A percentile compares a stretch with the other conserved stretches of the same genome.
Evolutionary conservation across 805 yeast species (phyloP).

Genomic region (Yarrowia porcina): DNA sequence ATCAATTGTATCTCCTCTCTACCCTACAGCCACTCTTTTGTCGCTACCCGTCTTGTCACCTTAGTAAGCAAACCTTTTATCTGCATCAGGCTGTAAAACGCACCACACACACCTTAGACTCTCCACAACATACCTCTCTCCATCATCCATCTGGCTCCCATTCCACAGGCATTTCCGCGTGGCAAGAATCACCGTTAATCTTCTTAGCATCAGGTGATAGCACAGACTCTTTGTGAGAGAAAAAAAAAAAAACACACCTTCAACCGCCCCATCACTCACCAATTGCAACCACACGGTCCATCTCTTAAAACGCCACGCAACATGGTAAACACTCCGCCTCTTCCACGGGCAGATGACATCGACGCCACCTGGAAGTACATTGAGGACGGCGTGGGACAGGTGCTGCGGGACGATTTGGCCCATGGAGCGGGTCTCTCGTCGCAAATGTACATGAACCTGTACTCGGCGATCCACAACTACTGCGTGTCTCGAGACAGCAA

Average conservation of each 20-base stretch:
- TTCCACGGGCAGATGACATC: conserved; percentile 36
- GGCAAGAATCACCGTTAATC: neutral
- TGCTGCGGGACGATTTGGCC: conserved; percentile 40
- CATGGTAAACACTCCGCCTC: conserved; percentile 28
- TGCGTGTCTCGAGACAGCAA: conserved; percentile 51
- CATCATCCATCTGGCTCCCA: neutral
- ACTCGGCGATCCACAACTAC: conserved; percentile 88
- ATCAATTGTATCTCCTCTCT: too few species aligned
- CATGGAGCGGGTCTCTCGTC: conserved; percentile 38
- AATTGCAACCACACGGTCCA: too few species aligned
- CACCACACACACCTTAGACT: neutral
- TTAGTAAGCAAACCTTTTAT: too few species aligned
- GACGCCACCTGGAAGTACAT: conserved; percentile 43
- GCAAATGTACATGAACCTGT: conserved; percentile 75
- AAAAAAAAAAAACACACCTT: too few species aligned
- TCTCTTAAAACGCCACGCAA: neutral
- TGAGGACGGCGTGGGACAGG: conserved; percentile 41
- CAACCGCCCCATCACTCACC: too few species aligned
- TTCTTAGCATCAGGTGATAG: neutral
- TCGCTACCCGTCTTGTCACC: too few species aligned
- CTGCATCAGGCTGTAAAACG: neutral
- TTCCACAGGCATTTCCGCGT: neutral
- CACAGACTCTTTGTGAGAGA: too few species aligned
- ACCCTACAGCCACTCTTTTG: too few species aligned
- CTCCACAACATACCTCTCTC: too few species aligned